Evolutionary conservation across 805 yeast species (phyloP).

Genomic region (Suhomyces prunicola): DNA sequence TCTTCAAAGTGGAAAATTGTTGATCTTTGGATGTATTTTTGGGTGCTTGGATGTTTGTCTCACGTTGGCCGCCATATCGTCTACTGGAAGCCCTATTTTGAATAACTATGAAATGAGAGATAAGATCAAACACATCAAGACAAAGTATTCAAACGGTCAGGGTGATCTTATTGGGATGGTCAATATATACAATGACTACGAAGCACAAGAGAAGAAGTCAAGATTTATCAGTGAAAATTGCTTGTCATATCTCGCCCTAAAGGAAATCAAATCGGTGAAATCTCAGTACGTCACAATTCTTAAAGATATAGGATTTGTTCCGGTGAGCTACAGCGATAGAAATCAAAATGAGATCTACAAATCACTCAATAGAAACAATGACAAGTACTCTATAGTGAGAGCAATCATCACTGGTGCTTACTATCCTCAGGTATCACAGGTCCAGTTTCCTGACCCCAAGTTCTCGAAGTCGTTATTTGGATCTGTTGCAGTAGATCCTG

Average conservation of each 20-base stretch:
- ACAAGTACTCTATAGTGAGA: constrained; percentile 50
- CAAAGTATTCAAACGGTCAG: constrained; percentile 42
- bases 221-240: constrained; percentile 53
- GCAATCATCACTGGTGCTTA: constrained; percentile 77
- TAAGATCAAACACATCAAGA: constrained; percentile 48
- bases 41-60: constrained; percentile 76
- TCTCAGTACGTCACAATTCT: constrained; percentile 68
- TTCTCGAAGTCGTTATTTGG: constrained; percentile 70
- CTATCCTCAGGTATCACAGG: constrained; percentile 79
- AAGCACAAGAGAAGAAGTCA: constrained; percentile 22
- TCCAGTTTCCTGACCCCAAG: constrained; percentile 79
- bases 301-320: constrained; percentile 75
- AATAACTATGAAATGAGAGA: constrained; percentile 63
- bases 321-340: constrained; percentile 41
- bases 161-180: constrained; percentile 79
- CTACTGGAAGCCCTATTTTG: constrained; percentile 72
- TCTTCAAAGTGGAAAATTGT: constrained; percentile 76
- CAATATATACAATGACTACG: constrained; percentile 57
- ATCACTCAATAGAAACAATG: constrained; percentile 49
- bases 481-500: constrained; percentile 82
- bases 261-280: constrained; percentile 69
- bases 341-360: constrained; percentile 7
- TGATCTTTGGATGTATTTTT: constrained; percentile 77
- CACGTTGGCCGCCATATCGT: constrained; percentile 74
- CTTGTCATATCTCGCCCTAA: constrained; percentile 60